These are phyloP conservation scores for Yamadazyma spencermartinsiae DNA, from an alignment of 1,139 yeast genomes.

Conservation along the genomic window DNA sequence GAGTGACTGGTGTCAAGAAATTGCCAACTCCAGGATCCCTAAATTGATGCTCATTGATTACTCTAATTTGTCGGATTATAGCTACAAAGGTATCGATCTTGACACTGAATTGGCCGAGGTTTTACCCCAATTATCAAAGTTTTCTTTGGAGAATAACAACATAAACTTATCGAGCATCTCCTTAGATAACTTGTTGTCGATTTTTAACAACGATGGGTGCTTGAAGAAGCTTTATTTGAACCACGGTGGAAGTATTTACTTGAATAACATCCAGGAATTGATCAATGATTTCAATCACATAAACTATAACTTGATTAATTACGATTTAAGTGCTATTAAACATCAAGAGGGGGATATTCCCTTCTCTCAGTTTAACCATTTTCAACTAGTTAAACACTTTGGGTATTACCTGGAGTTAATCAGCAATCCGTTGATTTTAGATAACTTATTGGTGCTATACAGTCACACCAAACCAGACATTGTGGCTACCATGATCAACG, in stretches of 20 bases:
- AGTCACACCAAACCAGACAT: neutral
- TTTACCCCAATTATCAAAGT: slow-evolving; percentile 12
- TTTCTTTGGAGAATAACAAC: slow-evolving; percentile 10
- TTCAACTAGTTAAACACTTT: slow-evolving; percentile 13
- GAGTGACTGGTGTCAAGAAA: slow-evolving; percentile 19
- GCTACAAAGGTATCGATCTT: slow-evolving; percentile 11
- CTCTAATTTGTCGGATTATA: slow-evolving; percentile 15
- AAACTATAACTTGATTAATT: slow-evolving; percentile 8
- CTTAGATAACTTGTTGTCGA: slow-evolving; percentile 11
- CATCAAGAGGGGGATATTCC: slow-evolving; percentile 8
- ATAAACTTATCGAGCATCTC: slow-evolving; percentile 14
- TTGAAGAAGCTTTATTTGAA: slow-evolving; percentile 12
- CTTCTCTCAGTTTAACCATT: slow-evolving; percentile 8
- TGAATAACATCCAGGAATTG: slow-evolving; percentile 13
- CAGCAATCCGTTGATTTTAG: slow-evolving; percentile 11
- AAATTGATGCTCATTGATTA: slow-evolving; percentile 13
- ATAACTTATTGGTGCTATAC: slow-evolving; percentile 11
- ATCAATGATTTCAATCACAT: slow-evolving; percentile 12
- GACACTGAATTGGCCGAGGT: slow-evolving; percentile 12
- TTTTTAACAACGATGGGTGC: slow-evolving; percentile 9
- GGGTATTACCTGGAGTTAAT: slow-evolving; percentile 15
- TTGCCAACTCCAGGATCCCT: slow-evolving; percentile 9
- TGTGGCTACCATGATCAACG: slow-evolving; percentile 1
- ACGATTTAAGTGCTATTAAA: slow-evolving; percentile 10
- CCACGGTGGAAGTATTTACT: slow-evolving; percentile 15